These are phyloP conservation scores for Tilletia indica DNA, from an alignment of 1,284 basidiomycete genomes.

Conservation along the genomic window DNA sequence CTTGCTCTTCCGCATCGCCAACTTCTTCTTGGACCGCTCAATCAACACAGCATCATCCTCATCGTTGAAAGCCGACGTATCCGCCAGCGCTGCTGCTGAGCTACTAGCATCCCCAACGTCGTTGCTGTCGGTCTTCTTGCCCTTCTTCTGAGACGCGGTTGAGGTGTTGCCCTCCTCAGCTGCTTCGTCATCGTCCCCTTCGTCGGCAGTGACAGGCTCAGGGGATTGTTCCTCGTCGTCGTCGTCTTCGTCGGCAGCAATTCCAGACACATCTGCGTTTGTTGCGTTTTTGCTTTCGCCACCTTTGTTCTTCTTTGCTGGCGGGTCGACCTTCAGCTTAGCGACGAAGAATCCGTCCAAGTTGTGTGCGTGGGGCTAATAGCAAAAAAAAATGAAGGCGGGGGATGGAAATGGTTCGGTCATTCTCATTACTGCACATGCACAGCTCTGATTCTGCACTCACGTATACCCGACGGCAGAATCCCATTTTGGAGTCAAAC, in stretches of 20 bases:
- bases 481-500: slow-evolving; percentile 73
- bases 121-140: background rate
- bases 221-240: slow-evolving; percentile 4
- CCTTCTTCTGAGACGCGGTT: background rate
- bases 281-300: background rate
- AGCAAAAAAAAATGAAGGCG: background rate
- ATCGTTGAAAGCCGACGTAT: slow-evolving; percentile 55
- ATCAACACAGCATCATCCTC: slow-evolving; percentile 57
- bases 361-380: slow-evolving; percentile 56
- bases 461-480: slow-evolving; percentile 46
- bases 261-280: background rate
- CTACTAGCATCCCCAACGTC: slow-evolving; percentile 19
- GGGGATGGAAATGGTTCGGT: background rate
- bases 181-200: background rate
- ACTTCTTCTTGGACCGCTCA: slow-evolving; percentile 29
- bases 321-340: slow-evolving; percentile 78
- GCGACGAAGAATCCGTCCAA: slow-evolving; percentile 99
- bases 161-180: background rate
- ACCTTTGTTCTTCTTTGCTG: background rate
- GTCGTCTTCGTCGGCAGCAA: background rate
- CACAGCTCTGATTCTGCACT: slow-evolving; percentile 15
- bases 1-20: slow-evolving; percentile 13
- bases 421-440: background rate
- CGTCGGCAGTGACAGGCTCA: background rate
- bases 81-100: slow-evolving; percentile 31